phyloP scores from a whole-genome alignment of 2,329 filamentous ascomycete genomes.

The Scorias spongiosa region DNA sequence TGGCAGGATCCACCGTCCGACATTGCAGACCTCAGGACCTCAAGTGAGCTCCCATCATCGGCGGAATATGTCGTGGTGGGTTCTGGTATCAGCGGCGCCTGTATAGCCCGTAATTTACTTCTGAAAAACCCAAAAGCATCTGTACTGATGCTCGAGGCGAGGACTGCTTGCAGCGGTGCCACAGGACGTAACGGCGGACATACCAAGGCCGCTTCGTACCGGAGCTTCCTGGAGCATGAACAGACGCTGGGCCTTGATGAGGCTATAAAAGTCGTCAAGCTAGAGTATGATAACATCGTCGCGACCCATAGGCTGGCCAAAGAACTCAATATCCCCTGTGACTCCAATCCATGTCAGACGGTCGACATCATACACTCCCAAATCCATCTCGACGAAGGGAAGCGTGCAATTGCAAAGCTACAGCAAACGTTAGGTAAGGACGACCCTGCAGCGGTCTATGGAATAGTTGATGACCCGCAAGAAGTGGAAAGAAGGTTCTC shows the following conservation, averaged over 20 bases:
- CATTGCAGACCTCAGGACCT: slow-evolving; percentile 19
- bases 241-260: slow-evolving; percentile 30
- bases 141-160: slow-evolving; percentile 26
- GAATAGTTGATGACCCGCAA: slow-evolving; percentile 24
- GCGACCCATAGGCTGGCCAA: slow-evolving; percentile 40
- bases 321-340: slow-evolving; percentile 34
- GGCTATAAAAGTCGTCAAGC: slow-evolving; percentile 29
- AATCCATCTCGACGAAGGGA: slow-evolving; percentile 25
- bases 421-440: slow-evolving; percentile 28
- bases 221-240: slow-evolving; percentile 35
- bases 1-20: slow-evolving; percentile 26
- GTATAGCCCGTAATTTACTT: slow-evolving; percentile 23
- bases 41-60: slow-evolving; percentile 8
- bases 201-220: slow-evolving; percentile 36
- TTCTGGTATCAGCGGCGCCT: slow-evolving; percentile 24
- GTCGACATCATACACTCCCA: slow-evolving; percentile 44
- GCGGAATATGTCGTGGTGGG: slow-evolving; percentile 25
- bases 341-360: slow-evolving; percentile 37
- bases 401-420: slow-evolving; percentile 30
- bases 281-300: slow-evolving; percentile 32
- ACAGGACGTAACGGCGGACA: slow-evolving; percentile 33
- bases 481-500: slow-evolving; percentile 29
- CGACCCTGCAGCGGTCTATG: slow-evolving; percentile 29
- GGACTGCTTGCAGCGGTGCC: slow-evolving; percentile 23
- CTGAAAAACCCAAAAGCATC: slow-evolving; percentile 7